A percentile compares a stretch with the other conserved stretches of the same genome.
Evolutionary conservation across 352 stramenopile species (phyloP).

Genomic region (Aphanomyces invadans): DNA sequence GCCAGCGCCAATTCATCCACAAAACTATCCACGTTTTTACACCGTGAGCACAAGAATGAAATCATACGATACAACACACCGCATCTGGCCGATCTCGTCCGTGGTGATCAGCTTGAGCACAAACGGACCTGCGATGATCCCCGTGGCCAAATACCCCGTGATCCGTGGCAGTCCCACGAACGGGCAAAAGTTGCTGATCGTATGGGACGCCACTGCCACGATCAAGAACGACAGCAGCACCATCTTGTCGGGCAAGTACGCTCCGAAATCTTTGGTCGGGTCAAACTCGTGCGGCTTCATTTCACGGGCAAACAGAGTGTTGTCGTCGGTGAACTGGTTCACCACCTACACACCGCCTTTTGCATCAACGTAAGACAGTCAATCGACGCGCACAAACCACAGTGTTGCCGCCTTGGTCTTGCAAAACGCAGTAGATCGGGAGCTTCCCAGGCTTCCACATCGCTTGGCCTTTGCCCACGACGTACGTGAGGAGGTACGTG

Average conservation of each 20-base stretch:
- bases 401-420: conserved; percentile 44
- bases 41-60: background rate
- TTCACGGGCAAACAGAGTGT: conserved; percentile 53
- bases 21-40: conserved; percentile 32
- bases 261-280: conserved; percentile 31
- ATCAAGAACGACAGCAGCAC: conserved; percentile 50
- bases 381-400: conserved; percentile 26
- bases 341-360: conserved; percentile 26
- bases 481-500: conserved; percentile 50
- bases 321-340: conserved; percentile 53
- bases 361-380: background rate
- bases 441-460: conserved; percentile 54
- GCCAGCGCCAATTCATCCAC: conserved; percentile 59
- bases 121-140: conserved; percentile 56
- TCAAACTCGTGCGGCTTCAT: conserved; percentile 55
- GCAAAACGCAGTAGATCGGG: conserved; percentile 40
- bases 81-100: conserved; percentile 36
- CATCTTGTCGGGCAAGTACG: conserved; percentile 43
- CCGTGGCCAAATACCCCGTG: conserved; percentile 57
- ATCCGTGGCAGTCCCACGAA: conserved; percentile 53
- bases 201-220: conserved; percentile 49
- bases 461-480: conserved; percentile 43
- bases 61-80: conserved; percentile 5
- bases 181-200: conserved; percentile 51
- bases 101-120: conserved; percentile 46